Evolutionary conservation across 306 rosid genomes (phyloP), one percentile per base, ranked within the genome.

Genomic region (Ziziphus jujuba): DNA sequence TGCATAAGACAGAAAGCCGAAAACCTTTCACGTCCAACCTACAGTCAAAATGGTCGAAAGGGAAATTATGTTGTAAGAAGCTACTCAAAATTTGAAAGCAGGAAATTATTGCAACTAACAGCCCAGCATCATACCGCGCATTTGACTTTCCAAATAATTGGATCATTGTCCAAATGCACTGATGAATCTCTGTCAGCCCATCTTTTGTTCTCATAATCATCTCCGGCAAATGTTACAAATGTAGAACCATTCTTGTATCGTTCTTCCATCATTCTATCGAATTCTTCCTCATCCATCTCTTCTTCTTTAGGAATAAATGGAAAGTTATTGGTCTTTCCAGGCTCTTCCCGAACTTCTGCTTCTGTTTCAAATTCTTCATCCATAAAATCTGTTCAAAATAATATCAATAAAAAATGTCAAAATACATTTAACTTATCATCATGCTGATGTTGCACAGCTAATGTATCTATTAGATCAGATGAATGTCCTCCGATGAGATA

Each of bases 11-110:
- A 95, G 72, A 88, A 77, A 43, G 85, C 85, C 24, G 93, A 85
- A 61, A 76, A 82, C 84, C 87, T 82, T 85, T 95, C 99, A 0
- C 96, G 96, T 69, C 99, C 99, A 79, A 87, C 99, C 99, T 95
- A 77, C 80, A 69, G 56, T 47, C 59, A 69, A 17, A 34, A 50
- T 31, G 16, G 28, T 43, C 2, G 23, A 40, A 11, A 59, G 60
- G 25, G 36, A 59, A 48, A 5, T 11, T 61, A 23, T 44, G 56
- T 13, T 35, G 28, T 24, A 14, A 54, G 20, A 12, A 69, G 19
- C 56, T 7, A 16, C 6, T 48, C n/a, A 6, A 34, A 19, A 9
- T 15, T 69, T 44, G 9, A 20, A 48, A 9, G 24, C 1, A 19
- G 59, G n/a, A 47, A 57, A 65, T 28, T 15, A 38, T 34, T 31